These are phyloP conservation scores for Lentinula boryana DNA, from an alignment of 768 basidiomycete genomes.

Conservation along the genomic window DNA sequence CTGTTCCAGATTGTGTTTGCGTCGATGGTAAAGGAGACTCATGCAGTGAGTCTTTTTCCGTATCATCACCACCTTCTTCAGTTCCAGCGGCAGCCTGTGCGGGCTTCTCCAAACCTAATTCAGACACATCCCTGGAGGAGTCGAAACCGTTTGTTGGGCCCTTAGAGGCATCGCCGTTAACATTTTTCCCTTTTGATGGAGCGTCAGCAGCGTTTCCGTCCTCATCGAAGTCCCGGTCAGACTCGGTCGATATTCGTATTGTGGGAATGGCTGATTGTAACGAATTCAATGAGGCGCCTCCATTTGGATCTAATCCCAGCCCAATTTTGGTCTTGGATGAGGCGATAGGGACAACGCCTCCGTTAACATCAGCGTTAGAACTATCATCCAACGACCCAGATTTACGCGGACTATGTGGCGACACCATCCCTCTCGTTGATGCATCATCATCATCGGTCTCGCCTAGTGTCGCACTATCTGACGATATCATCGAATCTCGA, in stretches of 20 bases:
- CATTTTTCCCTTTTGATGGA: conserved; percentile 18
- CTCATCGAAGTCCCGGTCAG: conserved; percentile 41
- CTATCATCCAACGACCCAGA: conserved; percentile 1
- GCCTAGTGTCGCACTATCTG: conserved; percentile 18
- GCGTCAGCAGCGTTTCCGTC: conserved; percentile 23
- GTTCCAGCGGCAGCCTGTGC: conserved; percentile 47
- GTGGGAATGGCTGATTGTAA: conserved; percentile 40
- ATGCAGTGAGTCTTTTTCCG: conserved; percentile 12
- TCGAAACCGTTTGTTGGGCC: neutral
- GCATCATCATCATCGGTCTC: conserved; percentile 55
- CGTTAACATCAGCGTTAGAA: neutral
- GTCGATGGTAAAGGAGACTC: neutral
- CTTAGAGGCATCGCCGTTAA: neutral
- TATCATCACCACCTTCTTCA: conserved; percentile 31
- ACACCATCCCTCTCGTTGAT: conserved; percentile 57
- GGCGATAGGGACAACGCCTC: neutral
- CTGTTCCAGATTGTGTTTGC: conserved; percentile 29
- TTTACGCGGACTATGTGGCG: conserved; percentile 23
- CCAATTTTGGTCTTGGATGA: neutral
- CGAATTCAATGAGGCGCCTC: conserved; percentile 6
- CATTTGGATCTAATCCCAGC: neutral
- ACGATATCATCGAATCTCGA: conserved; percentile 14
- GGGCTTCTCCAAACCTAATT: conserved; percentile 33
- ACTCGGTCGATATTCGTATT: conserved; percentile 76
- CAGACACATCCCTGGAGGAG: neutral